A percentile compares a stretch with the other conserved stretches of the same genome.
These are phyloP conservation scores for Phytophthora capsici DNA, from an alignment of 352 stramenopile species.

Conservation along the genomic window DNA sequence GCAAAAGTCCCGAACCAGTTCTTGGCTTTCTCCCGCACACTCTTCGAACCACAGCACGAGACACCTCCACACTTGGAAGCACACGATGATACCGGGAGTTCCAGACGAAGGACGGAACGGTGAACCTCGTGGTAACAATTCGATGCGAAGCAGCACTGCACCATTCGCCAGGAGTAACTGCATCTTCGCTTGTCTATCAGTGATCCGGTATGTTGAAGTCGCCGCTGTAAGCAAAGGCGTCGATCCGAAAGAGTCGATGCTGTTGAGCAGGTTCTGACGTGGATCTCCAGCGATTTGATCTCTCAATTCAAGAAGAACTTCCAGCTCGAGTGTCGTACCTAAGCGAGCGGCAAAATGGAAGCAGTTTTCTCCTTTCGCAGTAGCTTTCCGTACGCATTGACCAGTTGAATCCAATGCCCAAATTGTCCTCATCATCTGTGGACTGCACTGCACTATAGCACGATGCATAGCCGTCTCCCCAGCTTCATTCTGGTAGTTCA, in stretches of 20 bases:
- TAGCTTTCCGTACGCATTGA: background rate
- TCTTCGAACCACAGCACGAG: conserved; percentile 14
- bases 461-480: conserved; percentile 29
- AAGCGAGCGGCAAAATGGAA: conserved; percentile 24
- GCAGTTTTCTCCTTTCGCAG: background rate
- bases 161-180: conserved; percentile 8
- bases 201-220: conserved; percentile 1
- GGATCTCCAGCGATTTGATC: background rate
- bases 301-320: conserved; percentile 18
- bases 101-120: background rate
- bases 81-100: conserved; percentile 7
- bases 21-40: conserved; percentile 6
- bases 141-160: conserved; percentile 1
- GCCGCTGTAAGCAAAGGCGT: conserved; percentile 12
- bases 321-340: conserved; percentile 12
- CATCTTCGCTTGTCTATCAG: conserved; percentile 20
- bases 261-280: background rate
- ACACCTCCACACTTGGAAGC: conserved; percentile 1
- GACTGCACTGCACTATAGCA: conserved; percentile 12
- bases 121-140: conserved; percentile 1
- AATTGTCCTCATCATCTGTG: conserved; percentile 25
- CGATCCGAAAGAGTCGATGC: background rate
- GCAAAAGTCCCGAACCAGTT: conserved; percentile 8
- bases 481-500: conserved; percentile 6
- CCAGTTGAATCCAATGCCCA: conserved; percentile 14